Percentiles rank a stretch among this genome's conserved stretches.
phyloP scores from a whole-genome alignment of 495 filamentous ascomycete species.

The Penicillium turbatum region DNA sequence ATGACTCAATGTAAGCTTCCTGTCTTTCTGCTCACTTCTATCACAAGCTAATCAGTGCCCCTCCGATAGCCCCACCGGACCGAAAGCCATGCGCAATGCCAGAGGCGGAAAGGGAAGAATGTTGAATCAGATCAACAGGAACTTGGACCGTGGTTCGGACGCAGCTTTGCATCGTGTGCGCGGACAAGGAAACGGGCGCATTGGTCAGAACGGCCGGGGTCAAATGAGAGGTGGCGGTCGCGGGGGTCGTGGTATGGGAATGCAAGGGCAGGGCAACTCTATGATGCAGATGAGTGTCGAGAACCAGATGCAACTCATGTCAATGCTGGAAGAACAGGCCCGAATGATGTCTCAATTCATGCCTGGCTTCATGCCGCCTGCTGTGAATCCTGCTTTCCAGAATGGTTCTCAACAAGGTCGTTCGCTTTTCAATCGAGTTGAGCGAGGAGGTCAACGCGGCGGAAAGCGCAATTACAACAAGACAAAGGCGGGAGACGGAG shows the following conservation, averaged over 20 bases:
- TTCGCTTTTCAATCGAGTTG: conserved; percentile 76
- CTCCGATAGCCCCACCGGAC: conserved; percentile 77
- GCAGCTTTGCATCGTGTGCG: conserved; percentile 77
- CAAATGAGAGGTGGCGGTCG: conserved; percentile 65
- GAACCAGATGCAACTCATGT: conserved; percentile 74
- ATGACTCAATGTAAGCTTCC: conserved; percentile 66
- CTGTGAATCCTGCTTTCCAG: conserved; percentile 53
- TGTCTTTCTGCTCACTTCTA: not conserved
- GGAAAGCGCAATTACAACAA: conserved; percentile 33
- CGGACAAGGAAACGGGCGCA: conserved; percentile 66
- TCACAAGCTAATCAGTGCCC: conserved; percentile 14
- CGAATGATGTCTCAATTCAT: conserved; percentile 73
- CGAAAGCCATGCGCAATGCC: conserved; percentile 87
- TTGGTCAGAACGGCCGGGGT: conserved; percentile 68
- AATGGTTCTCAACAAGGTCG: conserved; percentile 53
- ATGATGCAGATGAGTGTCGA: conserved; percentile 58
- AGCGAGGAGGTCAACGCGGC: conserved; percentile 41
- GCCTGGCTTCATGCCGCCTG: conserved; percentile 45
- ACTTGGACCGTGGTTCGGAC: conserved; percentile 75
- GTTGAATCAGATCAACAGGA: conserved; percentile 80
- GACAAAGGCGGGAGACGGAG: conserved; percentile 18
- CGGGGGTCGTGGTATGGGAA: conserved; percentile 48
- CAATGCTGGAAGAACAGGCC: conserved; percentile 85
- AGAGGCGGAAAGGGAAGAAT: conserved; percentile 64
- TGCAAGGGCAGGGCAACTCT: conserved; percentile 43